These are phyloP conservation scores for Mycotypha africana DNA, from an alignment of 371 early-diverging fungal species.

Conservation along the genomic window DNA sequence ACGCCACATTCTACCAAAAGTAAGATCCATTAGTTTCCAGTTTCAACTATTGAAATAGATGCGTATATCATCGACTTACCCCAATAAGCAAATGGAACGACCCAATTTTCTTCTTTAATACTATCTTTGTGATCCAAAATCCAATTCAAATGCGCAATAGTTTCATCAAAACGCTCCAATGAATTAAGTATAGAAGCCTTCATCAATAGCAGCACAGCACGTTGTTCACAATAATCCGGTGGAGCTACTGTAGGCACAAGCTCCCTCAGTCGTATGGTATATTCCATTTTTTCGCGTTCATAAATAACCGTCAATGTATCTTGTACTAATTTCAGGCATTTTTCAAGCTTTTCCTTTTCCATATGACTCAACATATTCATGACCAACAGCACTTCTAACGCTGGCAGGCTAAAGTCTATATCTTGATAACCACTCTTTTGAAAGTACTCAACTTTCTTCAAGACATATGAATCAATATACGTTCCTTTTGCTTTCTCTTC, in stretches of 20 bases:
- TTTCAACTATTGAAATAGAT: too few species aligned
- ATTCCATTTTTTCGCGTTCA: slow-evolving; percentile 45
- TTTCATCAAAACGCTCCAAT: slow-evolving; percentile 30
- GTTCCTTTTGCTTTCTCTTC: slow-evolving; percentile 34
- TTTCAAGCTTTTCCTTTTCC: slow-evolving; percentile 36
- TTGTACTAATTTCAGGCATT: slow-evolving; percentile 36
- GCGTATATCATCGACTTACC: too few species aligned
- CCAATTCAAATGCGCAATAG: slow-evolving; percentile 52
- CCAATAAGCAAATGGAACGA: slow-evolving; percentile 63
- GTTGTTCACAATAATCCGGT: slow-evolving; percentile 45
- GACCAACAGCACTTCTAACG: slow-evolving; percentile 51
- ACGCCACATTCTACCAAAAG: slow-evolving; percentile 54
- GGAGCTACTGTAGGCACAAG: slow-evolving; percentile 36
- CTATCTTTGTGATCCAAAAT: slow-evolving; percentile 47
- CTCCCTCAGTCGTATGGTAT: slow-evolving; percentile 34
- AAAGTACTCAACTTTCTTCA: slow-evolving; percentile 48
- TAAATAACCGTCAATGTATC: slow-evolving; percentile 36
- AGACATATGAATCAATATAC: slow-evolving; percentile 51
- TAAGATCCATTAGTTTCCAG: neutral
- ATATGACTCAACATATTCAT: slow-evolving; percentile 57
- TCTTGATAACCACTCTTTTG: slow-evolving; percentile 53
- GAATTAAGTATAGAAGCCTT: slow-evolving; percentile 42
- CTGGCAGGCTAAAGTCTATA: slow-evolving; percentile 50
- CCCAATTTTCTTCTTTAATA: slow-evolving; percentile 51
- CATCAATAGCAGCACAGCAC: slow-evolving; percentile 32